These are phyloP conservation scores for Ganoderma multipileum DNA, from an alignment of 1,284 basidiomycete species.

Conservation along the genomic window DNA sequence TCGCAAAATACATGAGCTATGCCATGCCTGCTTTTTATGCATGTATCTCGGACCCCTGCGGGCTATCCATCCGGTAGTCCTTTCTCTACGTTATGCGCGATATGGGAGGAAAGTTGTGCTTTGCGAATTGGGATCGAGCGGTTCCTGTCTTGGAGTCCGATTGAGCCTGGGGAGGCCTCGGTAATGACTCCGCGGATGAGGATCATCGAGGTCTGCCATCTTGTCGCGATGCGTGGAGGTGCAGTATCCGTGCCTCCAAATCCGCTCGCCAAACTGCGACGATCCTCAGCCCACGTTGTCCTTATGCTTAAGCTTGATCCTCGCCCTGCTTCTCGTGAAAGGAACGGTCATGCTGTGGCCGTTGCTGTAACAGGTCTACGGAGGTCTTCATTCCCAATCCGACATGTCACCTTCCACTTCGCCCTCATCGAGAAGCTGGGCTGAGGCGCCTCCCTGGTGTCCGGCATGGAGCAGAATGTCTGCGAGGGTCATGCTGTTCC, in stretches of 20 bases:
- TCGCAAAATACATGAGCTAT: constrained; percentile 47
- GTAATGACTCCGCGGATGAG: background rate
- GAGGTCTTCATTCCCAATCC: constrained; percentile 28
- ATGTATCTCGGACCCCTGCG: constrained; percentile 12
- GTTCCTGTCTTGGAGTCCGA: background rate
- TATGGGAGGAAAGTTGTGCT: background rate
- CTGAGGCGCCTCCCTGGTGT: constrained; percentile 22
- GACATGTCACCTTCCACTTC: constrained; percentile 32
- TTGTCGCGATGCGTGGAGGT: background rate
- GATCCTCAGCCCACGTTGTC: background rate
- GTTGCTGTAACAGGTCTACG: background rate
- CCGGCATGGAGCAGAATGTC: constrained; percentile 37
- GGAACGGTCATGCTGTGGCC: background rate
- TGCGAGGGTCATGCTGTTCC: constrained; percentile 35
- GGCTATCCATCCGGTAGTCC: background rate
- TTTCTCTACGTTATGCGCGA: background rate
- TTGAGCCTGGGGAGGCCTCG: background rate
- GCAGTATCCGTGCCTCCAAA: background rate
- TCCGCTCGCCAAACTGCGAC: background rate
- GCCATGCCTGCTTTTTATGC: constrained; percentile 36
- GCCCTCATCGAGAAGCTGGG: constrained; percentile 29
- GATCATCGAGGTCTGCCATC: background rate
- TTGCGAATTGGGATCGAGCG: background rate
- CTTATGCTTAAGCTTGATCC: background rate
- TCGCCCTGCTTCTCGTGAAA: background rate